Evolutionary conservation across 2,329 filamentous ascomycete genomes (phyloP), one percentile per base, ranked within the genome.

Genomic region (Penicillium sp.): DNA sequence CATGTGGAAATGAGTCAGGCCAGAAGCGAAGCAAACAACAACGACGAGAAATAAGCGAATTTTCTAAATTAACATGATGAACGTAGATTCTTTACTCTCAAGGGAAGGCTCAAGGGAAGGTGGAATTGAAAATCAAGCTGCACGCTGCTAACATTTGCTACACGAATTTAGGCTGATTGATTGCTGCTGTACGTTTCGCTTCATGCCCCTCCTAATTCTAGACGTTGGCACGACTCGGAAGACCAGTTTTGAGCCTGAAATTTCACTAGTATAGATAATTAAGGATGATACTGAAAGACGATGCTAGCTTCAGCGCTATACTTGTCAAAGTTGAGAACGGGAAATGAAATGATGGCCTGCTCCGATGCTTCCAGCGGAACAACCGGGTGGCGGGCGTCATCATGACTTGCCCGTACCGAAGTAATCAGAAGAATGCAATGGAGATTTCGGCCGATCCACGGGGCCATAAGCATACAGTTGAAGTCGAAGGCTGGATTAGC

Each of bases 11-110:
- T 26, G 24, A 1, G 44, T 28, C 22, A 30, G 45, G 17, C 45
- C 45, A n/a, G 44, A 47, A 47, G 44, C 44, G 22, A 47, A 28
- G 44, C 44, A 24, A 24, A 47, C 44, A 47, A 47, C 12, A 24
- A 47, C 28, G 4, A 47, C 12, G 24, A 47, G 44, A 28, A 12
- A 28, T 26, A 15, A 17, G 4, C 9, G 44, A 6, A 47, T 47
- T 17, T 28, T 17, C 44, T 24, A 47, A 24, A 3, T 47, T 24
- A 47, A 28, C 44, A 47, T 47, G 44, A 47, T 47, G 44, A 26
- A 28, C 6, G 24, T 28, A 17, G 24, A 47, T 24, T 17, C 44
- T 28, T 24, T 44, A 12, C 2, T 44, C 40, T 47, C 44, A 9
- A 28, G 22, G 13, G 22, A 28, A 47, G 24, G 28, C 40, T 47